Percentiles rank a stretch among this genome's conserved stretches.
Evolutionary conservation across 1,284 basidiomycete species (phyloP).

Genomic region (Sphaerobolus stellatus): DNA sequence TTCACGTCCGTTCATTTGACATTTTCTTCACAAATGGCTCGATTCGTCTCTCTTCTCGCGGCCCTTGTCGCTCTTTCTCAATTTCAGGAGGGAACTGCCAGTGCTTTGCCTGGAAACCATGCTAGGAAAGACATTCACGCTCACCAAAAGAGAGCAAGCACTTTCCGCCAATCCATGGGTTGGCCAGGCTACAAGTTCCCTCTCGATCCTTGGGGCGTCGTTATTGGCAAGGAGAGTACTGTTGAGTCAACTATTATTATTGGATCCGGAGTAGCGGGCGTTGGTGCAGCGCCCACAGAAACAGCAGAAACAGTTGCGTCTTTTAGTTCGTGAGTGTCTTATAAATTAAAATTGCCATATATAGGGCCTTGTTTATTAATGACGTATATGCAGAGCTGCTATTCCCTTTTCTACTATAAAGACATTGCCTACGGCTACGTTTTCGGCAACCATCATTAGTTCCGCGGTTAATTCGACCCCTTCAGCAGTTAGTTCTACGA

Average conservation of each 20-base stretch:
- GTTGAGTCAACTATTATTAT: neutral
- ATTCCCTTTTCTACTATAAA: neutral
- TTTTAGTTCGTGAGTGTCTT: constrained; percentile 31
- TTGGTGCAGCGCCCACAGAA: constrained; percentile 31
- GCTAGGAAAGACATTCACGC: too few species aligned
- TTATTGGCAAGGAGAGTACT: constrained; percentile 10
- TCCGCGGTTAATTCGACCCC: constrained; percentile 11
- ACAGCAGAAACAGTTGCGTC: constrained; percentile 29
- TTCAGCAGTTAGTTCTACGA: neutral
- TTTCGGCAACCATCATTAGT: constrained; percentile 4
- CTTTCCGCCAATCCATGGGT: constrained; percentile 41
- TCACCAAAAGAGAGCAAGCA: too few species aligned
- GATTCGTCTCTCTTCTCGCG: too few species aligned
- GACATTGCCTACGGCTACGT: constrained; percentile 10
- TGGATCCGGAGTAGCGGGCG: constrained; percentile 29
- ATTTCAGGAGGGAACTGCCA: too few species aligned
- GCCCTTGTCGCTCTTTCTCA: too few species aligned
- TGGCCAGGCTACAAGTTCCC: constrained; percentile 52
- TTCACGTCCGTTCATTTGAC: too few species aligned
- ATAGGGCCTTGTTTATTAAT: too few species aligned
- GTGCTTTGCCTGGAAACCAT: too few species aligned
- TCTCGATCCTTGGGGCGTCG: constrained; percentile 50
- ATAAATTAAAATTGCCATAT: neutral
- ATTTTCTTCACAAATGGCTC: too few species aligned
- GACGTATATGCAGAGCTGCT: too few species aligned